phyloP scores from a whole-genome alignment of 2,329 filamentous ascomycete genomes.

The Sclerotinia trifoliorum region DNA sequence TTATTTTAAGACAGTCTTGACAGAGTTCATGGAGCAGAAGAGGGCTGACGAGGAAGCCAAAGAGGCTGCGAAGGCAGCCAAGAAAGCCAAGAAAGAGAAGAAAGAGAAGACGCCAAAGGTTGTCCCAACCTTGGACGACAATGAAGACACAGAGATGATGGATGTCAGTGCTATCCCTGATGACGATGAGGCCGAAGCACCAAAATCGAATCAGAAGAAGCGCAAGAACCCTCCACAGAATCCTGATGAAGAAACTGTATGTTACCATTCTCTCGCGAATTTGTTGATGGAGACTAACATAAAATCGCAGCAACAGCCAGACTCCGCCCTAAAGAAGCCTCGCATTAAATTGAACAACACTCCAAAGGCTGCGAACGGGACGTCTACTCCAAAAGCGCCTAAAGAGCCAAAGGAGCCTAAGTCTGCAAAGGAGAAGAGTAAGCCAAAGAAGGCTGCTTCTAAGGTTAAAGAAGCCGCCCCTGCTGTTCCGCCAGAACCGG shows the following conservation, averaged over 20 bases:
- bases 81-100: conserved; percentile 42
- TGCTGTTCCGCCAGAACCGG: conserved; percentile 53
- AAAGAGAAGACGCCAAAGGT: conserved; percentile 46
- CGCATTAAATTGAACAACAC: conserved; percentile 66
- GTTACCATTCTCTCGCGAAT: conserved; percentile 29
- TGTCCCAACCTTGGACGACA: conserved; percentile 50
- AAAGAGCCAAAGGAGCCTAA: conserved; percentile 41
- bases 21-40: conserved; percentile 65
- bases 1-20: conserved; percentile 80
- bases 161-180: conserved; percentile 53
- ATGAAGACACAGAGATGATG: conserved; percentile 60
- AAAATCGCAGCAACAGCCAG: conserved; percentile 33
- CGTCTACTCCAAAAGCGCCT: conserved; percentile 35
- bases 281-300: conserved; percentile 1
- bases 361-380: conserved; percentile 63
- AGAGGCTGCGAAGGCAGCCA: conserved; percentile 48
- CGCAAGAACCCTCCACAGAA: conserved; percentile 66
- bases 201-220: conserved; percentile 67
- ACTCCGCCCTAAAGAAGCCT: conserved; percentile 62
- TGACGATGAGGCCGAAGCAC: conserved; percentile 49
- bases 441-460: conserved; percentile 54
- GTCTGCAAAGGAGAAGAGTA: conserved; percentile 41
- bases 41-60: conserved; percentile 52
- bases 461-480: conserved; percentile 55
- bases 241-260: conserved; percentile 65